Conservation (phyloP, 1,284 basidiomycete genomes). For the Cerrena zonata region DNA sequence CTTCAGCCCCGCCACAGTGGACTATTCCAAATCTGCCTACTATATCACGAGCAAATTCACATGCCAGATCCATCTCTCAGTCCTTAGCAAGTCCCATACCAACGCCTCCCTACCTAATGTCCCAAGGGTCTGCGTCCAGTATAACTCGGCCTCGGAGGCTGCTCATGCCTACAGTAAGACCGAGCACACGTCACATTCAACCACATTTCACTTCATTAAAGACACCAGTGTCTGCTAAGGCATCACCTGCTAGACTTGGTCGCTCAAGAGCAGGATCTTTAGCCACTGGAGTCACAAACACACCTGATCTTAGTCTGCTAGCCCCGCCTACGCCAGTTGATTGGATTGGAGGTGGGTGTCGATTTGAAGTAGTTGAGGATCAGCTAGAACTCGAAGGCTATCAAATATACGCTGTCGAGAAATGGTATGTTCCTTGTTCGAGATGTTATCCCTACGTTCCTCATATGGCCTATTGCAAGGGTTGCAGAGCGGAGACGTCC, state of each 20-base stretch:
- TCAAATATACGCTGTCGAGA: slow-evolving; percentile 78
- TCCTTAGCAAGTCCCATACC: background rate
- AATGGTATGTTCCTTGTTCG: slow-evolving; percentile 47
- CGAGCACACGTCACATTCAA: slow-evolving; percentile 5
- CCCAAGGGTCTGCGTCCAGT: slow-evolving; percentile 2
- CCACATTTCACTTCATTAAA: slow-evolving; percentile 11
- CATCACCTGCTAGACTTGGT: slow-evolving; percentile 19
- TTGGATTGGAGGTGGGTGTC: slow-evolving; percentile 36
- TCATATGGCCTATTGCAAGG: slow-evolving; percentile 32
- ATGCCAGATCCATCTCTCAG: slow-evolving; percentile 5
- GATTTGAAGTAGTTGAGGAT: slow-evolving; percentile 44
- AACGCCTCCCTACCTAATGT: slow-evolving; percentile 4
- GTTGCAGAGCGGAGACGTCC: slow-evolving; percentile 59
- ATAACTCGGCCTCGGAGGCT: slow-evolving; percentile 11
- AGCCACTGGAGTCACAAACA: slow-evolving; percentile 12
- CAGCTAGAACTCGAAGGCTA: slow-evolving; percentile 49
- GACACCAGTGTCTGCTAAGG: slow-evolving; percentile 14
- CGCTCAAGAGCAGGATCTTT: slow-evolving; percentile 25
- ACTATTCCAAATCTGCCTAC: background rate
- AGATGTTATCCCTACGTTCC: slow-evolving; percentile 3
- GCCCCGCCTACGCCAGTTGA: slow-evolving; percentile 13
- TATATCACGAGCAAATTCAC: slow-evolving; percentile 3
- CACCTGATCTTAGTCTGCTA: slow-evolving; percentile 17
- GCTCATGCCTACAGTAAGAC: slow-evolving; percentile 27
- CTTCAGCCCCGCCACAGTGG: slow-evolving; percentile 5